Percentiles rank a stretch among this genome's conserved stretches.
Conservation (phyloP, 2,329 filamentous ascomycete species). For the Onygena corvina region DNA sequence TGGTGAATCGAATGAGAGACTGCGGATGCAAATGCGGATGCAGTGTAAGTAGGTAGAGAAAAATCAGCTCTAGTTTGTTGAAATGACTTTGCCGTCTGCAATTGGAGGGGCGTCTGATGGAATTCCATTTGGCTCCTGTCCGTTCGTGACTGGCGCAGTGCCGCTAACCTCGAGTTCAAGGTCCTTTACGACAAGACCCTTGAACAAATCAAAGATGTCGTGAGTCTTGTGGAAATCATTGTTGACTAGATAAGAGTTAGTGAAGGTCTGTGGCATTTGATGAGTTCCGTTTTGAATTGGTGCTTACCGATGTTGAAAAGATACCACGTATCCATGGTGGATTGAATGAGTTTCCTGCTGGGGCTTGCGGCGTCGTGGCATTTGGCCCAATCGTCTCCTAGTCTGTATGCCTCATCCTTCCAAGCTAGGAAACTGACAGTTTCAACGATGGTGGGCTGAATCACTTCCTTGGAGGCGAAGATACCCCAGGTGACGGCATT, state of each 20-base stretch:
- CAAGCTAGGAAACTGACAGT: constrained; percentile 94
- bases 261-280: not conserved
- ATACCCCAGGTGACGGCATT: constrained; percentile 99
- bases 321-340: constrained; percentile 82
- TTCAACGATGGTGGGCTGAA: constrained; percentile 99
- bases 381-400: constrained; percentile 87
- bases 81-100: not conserved
- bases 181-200: constrained; percentile 47
- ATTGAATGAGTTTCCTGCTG: constrained; percentile 66
- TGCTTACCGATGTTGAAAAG: constrained; percentile 81
- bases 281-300: not conserved
- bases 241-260: constrained; percentile 53
- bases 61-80: not conserved
- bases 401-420: constrained; percentile 93
- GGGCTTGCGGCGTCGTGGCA: constrained; percentile 69
- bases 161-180: constrained; percentile 24
- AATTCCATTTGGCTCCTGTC: not conserved
- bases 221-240: constrained; percentile 87
- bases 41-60: not conserved
- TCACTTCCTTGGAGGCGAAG: constrained; percentile 96
- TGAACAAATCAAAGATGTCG: constrained; percentile 75
- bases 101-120: not conserved
- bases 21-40: not conserved
- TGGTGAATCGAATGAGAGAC: not conserved
- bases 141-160: not conserved